phyloP scores from a whole-genome alignment of 2,329 filamentous ascomycete genomes.

The Fusarium hainanense region DNA sequence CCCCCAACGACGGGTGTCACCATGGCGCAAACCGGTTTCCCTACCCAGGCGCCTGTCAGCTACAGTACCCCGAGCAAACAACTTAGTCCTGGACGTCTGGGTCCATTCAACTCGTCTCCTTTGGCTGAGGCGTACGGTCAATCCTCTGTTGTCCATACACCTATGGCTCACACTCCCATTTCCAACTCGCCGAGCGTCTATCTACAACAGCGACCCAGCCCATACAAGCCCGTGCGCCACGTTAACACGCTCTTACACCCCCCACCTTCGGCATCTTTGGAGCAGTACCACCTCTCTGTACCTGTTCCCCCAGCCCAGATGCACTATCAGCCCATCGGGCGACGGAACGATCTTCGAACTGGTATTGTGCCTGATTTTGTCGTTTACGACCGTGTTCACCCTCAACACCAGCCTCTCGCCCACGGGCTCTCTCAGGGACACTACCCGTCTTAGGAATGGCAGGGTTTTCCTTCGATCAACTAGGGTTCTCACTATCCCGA shows the following conservation, averaged over 20 bases:
- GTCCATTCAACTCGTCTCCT: slow-evolving; percentile 70
- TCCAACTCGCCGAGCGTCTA: slow-evolving; percentile 89
- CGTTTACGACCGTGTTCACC: slow-evolving; percentile 50
- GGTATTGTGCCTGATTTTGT: slow-evolving; percentile 76
- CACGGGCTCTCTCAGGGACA: slow-evolving; percentile 46
- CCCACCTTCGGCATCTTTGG: slow-evolving; percentile 81
- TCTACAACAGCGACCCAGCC: slow-evolving; percentile 87
- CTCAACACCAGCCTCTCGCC: slow-evolving; percentile 40
- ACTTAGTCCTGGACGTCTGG: slow-evolving; percentile 62
- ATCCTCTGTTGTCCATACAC: slow-evolving; percentile 66
- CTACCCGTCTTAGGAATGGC: slow-evolving; percentile 52
- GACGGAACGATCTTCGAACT: slow-evolving; percentile 73
- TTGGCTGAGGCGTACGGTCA: slow-evolving; percentile 71
- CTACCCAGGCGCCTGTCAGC: slow-evolving; percentile 50
- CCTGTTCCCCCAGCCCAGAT: slow-evolving; percentile 75
- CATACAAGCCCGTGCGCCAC: slow-evolving; percentile 89
- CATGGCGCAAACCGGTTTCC: slow-evolving; percentile 41
- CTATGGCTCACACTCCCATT: slow-evolving; percentile 68
- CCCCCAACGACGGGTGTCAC: slow-evolving; percentile 41
- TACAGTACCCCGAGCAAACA: slow-evolving; percentile 66
- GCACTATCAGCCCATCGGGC: slow-evolving; percentile 83
- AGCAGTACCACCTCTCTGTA: slow-evolving; percentile 73
- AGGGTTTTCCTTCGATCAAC: slow-evolving; percentile 24
- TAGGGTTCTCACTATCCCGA: background rate
- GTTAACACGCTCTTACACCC: slow-evolving; percentile 93